Evolutionary conservation across 2,329 filamentous ascomycete species (phyloP), one percentile per base, ranked within the genome.

Genomic region (Teratosphaeria pseudoeucalypti): DNA sequence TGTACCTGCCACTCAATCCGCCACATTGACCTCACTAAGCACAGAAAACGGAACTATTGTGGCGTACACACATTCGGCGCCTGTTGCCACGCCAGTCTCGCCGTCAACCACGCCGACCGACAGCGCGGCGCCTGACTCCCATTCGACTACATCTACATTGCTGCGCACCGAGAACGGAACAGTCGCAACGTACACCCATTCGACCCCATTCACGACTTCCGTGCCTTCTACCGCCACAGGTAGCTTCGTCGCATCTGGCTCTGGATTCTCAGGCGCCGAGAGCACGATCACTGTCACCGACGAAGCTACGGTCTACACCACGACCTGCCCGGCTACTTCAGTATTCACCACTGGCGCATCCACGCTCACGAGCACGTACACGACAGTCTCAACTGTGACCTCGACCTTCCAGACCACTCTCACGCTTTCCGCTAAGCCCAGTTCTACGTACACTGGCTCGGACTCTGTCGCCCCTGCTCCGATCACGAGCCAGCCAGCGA

Each of bases 341-440:
- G 55, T 34, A 12, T 49, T 37, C 23, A 58, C 58, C 3, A 53
- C 56, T 32, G 56, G 53, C 6, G 32, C 52, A 26, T 26, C 27
- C 19, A 60, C 61, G 6, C 29, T 60, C 7, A 56, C 58, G 6
- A 62, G 58, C 43, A 62, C 58, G 10, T 60, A 62, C 49, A 58
- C 53, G 37, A 62, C 63, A 16, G 43, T 59, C 37, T 63, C 63
- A 19, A 63, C 61, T 34, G 34, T 62, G 11, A 63, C 63, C 3
- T 57, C 59, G 11, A 58, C 32, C 14, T 56, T 39, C 29, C 11
- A 29, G 32, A 49, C 43, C n/a, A 49, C 43, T 19, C 43, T 49
- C 6, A 49, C 19, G 5, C 9, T 49, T 2, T n/a, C 43, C 43
- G 16, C 23, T 4, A 49, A 49, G 19, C 43, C 43, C 43, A 49